Percentiles rank a stretch among this genome's conserved stretches.
phyloP scores from a whole-genome alignment of 306 rosid genomes.

The Phaseolus lunatus region DNA sequence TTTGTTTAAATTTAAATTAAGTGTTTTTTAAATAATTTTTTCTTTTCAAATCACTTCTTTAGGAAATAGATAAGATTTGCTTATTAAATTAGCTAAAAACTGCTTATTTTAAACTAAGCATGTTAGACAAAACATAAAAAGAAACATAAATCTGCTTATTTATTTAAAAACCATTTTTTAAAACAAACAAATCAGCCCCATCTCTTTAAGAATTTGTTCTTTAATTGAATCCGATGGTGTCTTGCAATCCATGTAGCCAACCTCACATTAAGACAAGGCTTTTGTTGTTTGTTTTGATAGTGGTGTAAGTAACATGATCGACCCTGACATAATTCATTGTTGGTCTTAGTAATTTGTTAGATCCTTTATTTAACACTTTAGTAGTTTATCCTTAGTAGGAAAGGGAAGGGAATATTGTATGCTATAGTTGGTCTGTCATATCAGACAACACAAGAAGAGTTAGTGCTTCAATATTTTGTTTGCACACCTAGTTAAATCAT shows the following conservation, averaged over 20 bases:
- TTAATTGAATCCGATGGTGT: background rate
- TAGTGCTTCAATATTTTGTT: background rate
- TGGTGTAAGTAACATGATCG: constrained; percentile 3
- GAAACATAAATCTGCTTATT: no score
- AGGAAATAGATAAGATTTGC: no score
- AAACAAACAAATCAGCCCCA: no score
- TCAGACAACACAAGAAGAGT: background rate
- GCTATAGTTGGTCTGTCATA: background rate
- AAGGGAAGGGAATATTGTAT: constrained; percentile 20
- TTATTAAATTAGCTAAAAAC: no score
- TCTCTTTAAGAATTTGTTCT: background rate
- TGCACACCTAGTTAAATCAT: background rate
- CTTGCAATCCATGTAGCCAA: background rate
- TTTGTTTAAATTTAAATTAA: no score
- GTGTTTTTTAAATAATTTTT: no score
- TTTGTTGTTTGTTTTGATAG: background rate
- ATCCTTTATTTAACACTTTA: background rate
- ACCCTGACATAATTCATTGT: background rate
- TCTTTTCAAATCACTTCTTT: no score
- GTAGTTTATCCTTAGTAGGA: constrained; percentile 3
- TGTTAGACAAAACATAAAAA: no score
- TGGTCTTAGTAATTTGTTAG: background rate
- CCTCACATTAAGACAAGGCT: background rate
- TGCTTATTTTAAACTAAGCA: no score
- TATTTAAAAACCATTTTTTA: no score